A percentile compares a stretch with the other conserved stretches of the same genome.
Conservation (phyloP, 1,284 basidiomycete genomes). For the Apiotrichum mycotoxinovorans region DNA sequence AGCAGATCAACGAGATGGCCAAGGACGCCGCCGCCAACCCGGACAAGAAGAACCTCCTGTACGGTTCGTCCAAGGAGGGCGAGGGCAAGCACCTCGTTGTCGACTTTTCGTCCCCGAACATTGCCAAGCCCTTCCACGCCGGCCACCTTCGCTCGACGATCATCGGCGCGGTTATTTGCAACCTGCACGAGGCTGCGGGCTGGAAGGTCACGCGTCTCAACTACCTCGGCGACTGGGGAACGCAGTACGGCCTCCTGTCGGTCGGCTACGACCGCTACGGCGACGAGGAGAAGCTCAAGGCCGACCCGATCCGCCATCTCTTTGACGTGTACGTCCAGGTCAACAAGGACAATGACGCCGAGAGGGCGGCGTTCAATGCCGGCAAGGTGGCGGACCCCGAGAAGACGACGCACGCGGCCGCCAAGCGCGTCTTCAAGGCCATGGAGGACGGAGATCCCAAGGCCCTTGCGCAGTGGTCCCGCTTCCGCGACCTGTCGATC, state of each 20-base stretch:
- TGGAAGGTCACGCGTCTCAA: slow-evolving; percentile 91
- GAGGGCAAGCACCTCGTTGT: slow-evolving; percentile 65
- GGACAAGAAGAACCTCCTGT: slow-evolving; percentile 55
- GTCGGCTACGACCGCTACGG: slow-evolving; percentile 92
- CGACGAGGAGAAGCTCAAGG: slow-evolving; percentile 72
- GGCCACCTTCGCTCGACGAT: slow-evolving; percentile 96
- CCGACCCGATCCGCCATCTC: slow-evolving; percentile 90
- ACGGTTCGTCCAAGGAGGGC: slow-evolving; percentile 71
- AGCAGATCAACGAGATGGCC: slow-evolving; percentile 73
- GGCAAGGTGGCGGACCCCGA: slow-evolving; percentile 37
- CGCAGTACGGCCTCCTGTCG: slow-evolving; percentile 82
- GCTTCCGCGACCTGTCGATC: slow-evolving; percentile 89
- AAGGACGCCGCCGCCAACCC: slow-evolving; percentile 33
- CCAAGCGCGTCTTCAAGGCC: slow-evolving; percentile 86
- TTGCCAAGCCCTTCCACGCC: slow-evolving; percentile 98
- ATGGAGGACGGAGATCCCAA: slow-evolving; percentile 91
- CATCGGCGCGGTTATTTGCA: slow-evolving; percentile 89
- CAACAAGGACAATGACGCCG: slow-evolving; percentile 69
- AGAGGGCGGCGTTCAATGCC: slow-evolving; percentile 51
- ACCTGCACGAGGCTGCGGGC: slow-evolving; percentile 87
- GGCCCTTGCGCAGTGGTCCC: slow-evolving; percentile 81
- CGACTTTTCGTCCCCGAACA: slow-evolving; percentile 94
- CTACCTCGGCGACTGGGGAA: slow-evolving; percentile 94
- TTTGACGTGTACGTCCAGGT: slow-evolving; percentile 92
- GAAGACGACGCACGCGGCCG: slow-evolving; percentile 66